These are phyloP conservation scores for Zymoseptoria pseudotritici DNA, from an alignment of 2,329 filamentous ascomycete species.

Conservation along the genomic window DNA sequence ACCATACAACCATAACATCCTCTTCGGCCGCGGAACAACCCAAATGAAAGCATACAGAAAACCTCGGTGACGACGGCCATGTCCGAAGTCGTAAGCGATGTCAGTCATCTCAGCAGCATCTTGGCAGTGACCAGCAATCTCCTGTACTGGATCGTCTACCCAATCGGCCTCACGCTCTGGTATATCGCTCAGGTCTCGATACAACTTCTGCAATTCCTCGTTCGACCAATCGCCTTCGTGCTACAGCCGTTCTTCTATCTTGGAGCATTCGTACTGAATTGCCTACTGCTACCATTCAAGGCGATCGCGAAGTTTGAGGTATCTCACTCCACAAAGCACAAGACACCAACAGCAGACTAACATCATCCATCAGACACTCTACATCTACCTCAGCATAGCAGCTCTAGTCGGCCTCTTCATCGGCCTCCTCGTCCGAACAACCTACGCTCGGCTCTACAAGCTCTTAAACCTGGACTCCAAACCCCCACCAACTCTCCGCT, in stretches of 20 bases:
- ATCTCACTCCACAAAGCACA: slow-evolving; percentile 9
- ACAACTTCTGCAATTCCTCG: slow-evolving; percentile 41
- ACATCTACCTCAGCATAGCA: slow-evolving; percentile 58
- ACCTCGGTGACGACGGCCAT: background rate
- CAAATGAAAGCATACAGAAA: background rate
- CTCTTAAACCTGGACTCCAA: slow-evolving; percentile 18
- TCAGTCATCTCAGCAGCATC: background rate
- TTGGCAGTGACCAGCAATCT: slow-evolving; percentile 16
- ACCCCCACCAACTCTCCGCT: slow-evolving; percentile 14
- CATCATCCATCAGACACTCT: slow-evolving; percentile 37
- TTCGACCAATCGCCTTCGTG: slow-evolving; percentile 39
- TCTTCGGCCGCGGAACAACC: background rate
- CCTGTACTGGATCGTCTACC: slow-evolving; percentile 34
- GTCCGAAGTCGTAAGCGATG: background rate
- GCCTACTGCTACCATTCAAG: slow-evolving; percentile 43
- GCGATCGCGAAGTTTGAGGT: slow-evolving; percentile 52
- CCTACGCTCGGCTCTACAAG: slow-evolving; percentile 39
- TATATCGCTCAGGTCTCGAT: slow-evolving; percentile 33
- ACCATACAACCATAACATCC: background rate
- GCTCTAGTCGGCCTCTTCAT: slow-evolving; percentile 58
- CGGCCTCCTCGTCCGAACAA: slow-evolving; percentile 53
- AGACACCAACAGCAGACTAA: slow-evolving; percentile 2
- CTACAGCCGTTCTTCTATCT: slow-evolving; percentile 47
- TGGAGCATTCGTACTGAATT: slow-evolving; percentile 33
- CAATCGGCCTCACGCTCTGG: slow-evolving; percentile 34